Conservation (phyloP, 140 eudicot species). For the Bidens hawaiensis region DNA sequence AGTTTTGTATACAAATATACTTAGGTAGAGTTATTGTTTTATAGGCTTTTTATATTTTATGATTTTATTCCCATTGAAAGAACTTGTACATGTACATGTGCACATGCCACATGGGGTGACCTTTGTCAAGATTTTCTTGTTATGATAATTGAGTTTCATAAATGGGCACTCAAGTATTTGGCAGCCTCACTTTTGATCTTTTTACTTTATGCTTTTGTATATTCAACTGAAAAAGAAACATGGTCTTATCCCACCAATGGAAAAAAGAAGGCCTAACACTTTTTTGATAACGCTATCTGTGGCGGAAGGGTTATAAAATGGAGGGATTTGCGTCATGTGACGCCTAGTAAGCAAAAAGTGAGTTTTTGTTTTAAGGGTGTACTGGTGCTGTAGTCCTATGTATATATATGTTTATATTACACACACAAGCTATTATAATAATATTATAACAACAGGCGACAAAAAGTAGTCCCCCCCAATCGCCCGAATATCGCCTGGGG, state of each 20-base stretch:
- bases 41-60: slow-evolving; percentile 5
- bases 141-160: not conserved
- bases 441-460: too few relatives aligned
- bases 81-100: slow-evolving; percentile 15
- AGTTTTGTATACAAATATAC: slow-evolving; percentile 26
- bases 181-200: not conserved
- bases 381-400: too few relatives aligned
- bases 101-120: not conserved
- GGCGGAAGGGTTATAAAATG: too few relatives aligned
- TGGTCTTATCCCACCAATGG: slow-evolving; percentile 1
- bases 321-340: too few relatives aligned
- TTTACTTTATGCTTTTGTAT: slow-evolving; percentile 2
- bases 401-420: too few relatives aligned
- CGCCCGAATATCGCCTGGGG: too few relatives aligned
- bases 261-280: not conserved
- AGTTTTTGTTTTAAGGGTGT: too few relatives aligned
- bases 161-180: not conserved
- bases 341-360: too few relatives aligned
- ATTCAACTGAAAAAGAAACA: not conserved
- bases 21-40: not conserved
- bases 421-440: too few relatives aligned
- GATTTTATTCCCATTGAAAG: slow-evolving; percentile 11
- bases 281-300: not conserved
- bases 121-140: not conserved
- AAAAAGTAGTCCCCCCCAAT: too few relatives aligned